Evolutionary conservation across 2,329 filamentous ascomycete genomes (phyloP), one percentile per base, ranked within the genome.

Genomic region (Coniochaeta sp.): DNA sequence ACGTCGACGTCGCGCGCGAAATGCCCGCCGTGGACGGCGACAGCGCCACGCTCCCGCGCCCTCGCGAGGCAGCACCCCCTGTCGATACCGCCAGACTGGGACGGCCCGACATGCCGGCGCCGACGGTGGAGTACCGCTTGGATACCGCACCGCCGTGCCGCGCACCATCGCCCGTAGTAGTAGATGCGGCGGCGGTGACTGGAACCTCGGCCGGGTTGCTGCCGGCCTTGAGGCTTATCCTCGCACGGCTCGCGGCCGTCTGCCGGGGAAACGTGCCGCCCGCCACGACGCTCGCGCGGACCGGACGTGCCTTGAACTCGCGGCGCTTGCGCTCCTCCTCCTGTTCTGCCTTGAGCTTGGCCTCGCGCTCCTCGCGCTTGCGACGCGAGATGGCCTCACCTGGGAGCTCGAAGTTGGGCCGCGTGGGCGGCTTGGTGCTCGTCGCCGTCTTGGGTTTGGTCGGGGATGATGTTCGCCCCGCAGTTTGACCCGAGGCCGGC

Each of bases 251-350:
- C 42, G 84, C 74, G 64, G 79, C 70, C 12, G 83, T 87, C 55
- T 84, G 83, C 28, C 84, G 82, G 42, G 83, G 82, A 4, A 76
- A 63, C 6, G 76, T 70, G 54, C 72, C 34, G 17, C 54, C 71
- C 1, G 75, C 72, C 9, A 71, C 72, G 19, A 76, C 68, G 59
- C 75, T 80, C 58, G 75, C 72, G 47, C 80, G 79, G 40, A 84
- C 69, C 19, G 85, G 85, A 38, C 79, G 79, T 6, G 85, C 85
- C 69, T 86, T 88, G 75, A 88, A 88, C 66, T 87, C 83, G 59
- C 85, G 81, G 59, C 80, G 79, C 70, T 78, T 83, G 26, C 76
- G 79, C 62, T 85, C 81, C 64, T 86, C 84, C 64, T 87, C 84
- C 65, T 85, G 83, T 65, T 86, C 78, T 3, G 77, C 78, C 62